Base-by-base conservation (phyloP, 768 basidiomycete genomes). In the Termitomyces sp. region DNA sequence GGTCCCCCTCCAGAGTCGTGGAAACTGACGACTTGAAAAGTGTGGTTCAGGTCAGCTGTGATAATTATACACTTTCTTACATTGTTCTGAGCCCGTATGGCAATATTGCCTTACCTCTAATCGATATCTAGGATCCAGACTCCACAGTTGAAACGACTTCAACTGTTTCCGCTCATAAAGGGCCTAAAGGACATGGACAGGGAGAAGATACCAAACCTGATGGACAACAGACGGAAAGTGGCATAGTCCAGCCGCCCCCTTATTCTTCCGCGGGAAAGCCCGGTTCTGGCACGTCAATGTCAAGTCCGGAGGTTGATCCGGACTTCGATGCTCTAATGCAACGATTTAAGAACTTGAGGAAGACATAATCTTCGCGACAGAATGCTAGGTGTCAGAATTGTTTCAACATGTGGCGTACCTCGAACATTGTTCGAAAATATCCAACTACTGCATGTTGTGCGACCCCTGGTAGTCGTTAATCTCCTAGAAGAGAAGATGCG, bases 341-440 rank as follows among this genome's bases (percentile, higher is more conserved):
- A 68, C 83, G 94, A 56, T 96, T 97, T 65, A 91, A 89, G 59
- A 87, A 84, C 30, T 72, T 97, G 63, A 97, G 95, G 77, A 91
- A 91, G 72, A 83, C 84, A 47, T 91, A 70, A 71, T 35, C 40
- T 14, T 47, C 12, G 12, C 17, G 8, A 17, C 26, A 53, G 30
- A 33, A 45, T 23, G 9, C 5, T 19, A 12, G 47, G 19, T 5
- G 5, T 37, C 14, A 17, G 23, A 17, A 7, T 49, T 38, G 6
- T 6, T 23, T 50, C 11, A 7, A 37, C 23, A 28, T 38, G 8
- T 26, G 23, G 38, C 23, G 5, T 26, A 11, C 15, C 17, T 19
- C 10, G 3, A 26, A 15, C 8, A 23, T 11, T 38, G 17, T 8
- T 38, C 10, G 10, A 33, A 26, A 38, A 26, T 21, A 38, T 50